Percentiles rank a stretch among this genome's conserved stretches.
These are phyloP conservation scores for Chrysoporthe cubensis DNA, from an alignment of 2,329 filamentous ascomycete species.

Conservation along the genomic window DNA sequence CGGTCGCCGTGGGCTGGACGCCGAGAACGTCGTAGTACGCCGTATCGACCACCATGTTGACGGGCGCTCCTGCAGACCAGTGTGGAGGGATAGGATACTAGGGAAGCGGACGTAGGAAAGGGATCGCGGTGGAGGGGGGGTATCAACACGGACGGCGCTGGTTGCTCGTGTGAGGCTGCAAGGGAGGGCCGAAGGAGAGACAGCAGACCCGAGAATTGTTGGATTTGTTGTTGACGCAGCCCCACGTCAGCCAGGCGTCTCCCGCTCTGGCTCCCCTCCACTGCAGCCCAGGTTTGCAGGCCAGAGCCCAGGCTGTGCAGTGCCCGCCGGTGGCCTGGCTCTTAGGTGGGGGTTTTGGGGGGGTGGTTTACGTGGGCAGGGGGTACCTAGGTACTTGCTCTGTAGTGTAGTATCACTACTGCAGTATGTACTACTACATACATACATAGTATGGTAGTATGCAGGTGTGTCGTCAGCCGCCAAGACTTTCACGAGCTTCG, in stretches of 20 bases:
- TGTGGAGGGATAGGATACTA: background rate
- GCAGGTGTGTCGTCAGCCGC: background rate
- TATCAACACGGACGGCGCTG: background rate
- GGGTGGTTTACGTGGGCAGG: background rate
- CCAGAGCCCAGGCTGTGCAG: background rate
- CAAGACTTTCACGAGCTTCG: background rate
- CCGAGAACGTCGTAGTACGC: slow-evolving; percentile 86
- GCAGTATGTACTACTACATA: too few species aligned
- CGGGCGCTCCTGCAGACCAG: slow-evolving; percentile 6
- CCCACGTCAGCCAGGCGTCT: slow-evolving; percentile 8
- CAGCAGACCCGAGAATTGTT: slow-evolving; percentile 5
- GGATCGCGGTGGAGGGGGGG: background rate
- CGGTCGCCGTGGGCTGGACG: slow-evolving; percentile 81
- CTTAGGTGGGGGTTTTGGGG: background rate
- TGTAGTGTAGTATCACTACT: too few species aligned
- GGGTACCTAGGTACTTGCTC: too few species aligned
- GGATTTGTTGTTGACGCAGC: slow-evolving; percentile 7
- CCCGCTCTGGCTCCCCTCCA: background rate
- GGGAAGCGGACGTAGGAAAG: background rate
- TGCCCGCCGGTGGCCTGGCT: background rate
- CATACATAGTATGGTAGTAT: too few species aligned
- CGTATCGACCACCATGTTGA: slow-evolving; percentile 82
- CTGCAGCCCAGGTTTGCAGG: slow-evolving; percentile 7
- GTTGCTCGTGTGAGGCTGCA: slow-evolving; percentile 1
- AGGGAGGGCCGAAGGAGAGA: background rate